Evolutionary conservation across 2,329 filamentous ascomycete genomes (phyloP), one percentile per base, ranked within the genome.

Genomic region (Alternaria panax): DNA sequence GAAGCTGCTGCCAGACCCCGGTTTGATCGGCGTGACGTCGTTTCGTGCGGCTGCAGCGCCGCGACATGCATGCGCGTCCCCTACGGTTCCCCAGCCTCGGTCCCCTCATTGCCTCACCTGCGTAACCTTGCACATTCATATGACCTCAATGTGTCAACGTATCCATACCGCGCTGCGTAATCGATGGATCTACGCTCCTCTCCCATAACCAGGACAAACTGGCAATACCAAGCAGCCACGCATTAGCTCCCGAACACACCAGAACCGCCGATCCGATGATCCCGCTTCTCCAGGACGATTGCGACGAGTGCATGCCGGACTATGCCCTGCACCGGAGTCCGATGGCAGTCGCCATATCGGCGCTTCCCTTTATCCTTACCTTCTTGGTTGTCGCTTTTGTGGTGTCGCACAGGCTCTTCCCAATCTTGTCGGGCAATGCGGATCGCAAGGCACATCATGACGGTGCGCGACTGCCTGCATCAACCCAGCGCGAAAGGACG

Each of bases 361-460:
- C 86, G 9, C 75, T 86, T 4, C 91, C 92, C 0, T 92, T 95
- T 75, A 75, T 91, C 59, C 75, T 87, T 59, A 91, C 91, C 36
- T 94, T 94, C 77, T 65, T 86, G 63, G 71, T 85, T 51, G 86
- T 91, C 65, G 86, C 85, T 50, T 70, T 86, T 34, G 78, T 91
- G 54, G 89, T 90, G 50, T 84, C 88, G 51, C 85, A 87, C 34
- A 89, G 87, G 69, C 79, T 96, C 18, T 93, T 92, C 69, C 92
- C 92, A 4, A 80, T 87, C n/a, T 84, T 96, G 8, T 88, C 90
- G 40, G 83, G 84, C 60, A 73, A 80, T 59, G 57, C 71, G 71
- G 84, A 82, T 59, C 85, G 88, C 63, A 87, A 86, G 67, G 82
- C 87, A 60, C 86, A 87, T 67, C 85, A 89, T 71, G 84, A 87